A percentile compares a stretch with the other conserved stretches of the same genome.
These are phyloP conservation scores for Graphium sp. DNA, from an alignment of 2,329 filamentous ascomycete species.

Conservation along the genomic window DNA sequence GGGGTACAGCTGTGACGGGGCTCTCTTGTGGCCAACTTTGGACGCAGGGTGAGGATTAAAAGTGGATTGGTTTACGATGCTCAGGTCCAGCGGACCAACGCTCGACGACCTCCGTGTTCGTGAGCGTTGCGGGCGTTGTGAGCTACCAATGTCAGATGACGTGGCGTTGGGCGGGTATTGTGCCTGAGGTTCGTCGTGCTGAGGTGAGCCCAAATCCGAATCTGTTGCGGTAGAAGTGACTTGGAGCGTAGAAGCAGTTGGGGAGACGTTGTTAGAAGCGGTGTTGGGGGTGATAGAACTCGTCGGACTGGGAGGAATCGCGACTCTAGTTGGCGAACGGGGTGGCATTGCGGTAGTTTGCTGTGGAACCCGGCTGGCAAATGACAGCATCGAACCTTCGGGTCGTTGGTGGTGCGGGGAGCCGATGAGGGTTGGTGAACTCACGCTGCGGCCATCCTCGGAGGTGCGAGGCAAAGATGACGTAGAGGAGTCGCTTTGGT, in stretches of 20 bases:
- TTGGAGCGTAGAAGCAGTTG: too few species aligned
- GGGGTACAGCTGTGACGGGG: constrained; percentile 33
- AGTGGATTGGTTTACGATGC: constrained; percentile 16
- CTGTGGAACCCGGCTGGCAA: constrained; percentile 17
- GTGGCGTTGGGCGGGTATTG: neutral
- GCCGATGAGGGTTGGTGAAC: constrained; percentile 16
- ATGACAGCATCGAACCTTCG: constrained; percentile 15
- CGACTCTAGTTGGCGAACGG: too few species aligned
- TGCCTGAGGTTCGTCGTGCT: too few species aligned
- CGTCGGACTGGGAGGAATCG: too few species aligned
- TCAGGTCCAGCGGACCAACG: constrained; percentile 19
- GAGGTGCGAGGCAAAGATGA: constrained; percentile 18
- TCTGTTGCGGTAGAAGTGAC: too few species aligned
- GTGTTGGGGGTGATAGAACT: too few species aligned
- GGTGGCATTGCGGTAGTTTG: too few species aligned
- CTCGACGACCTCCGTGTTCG: too few species aligned
- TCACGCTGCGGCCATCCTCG: constrained; percentile 26
- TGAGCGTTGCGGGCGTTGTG: constrained; percentile 1
- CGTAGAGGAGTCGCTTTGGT: constrained; percentile 17
- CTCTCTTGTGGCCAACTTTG: constrained; percentile 19
- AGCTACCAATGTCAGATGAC: neutral
- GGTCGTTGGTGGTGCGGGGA: constrained; percentile 8
- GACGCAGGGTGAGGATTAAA: constrained; percentile 12
- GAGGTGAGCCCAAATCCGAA: too few species aligned
- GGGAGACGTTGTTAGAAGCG: too few species aligned